A percentile compares a stretch with the other conserved stretches of the same genome.
Evolutionary conservation across 1,284 basidiomycete genomes (phyloP).

Genomic region (Puccinia novopanici): DNA sequence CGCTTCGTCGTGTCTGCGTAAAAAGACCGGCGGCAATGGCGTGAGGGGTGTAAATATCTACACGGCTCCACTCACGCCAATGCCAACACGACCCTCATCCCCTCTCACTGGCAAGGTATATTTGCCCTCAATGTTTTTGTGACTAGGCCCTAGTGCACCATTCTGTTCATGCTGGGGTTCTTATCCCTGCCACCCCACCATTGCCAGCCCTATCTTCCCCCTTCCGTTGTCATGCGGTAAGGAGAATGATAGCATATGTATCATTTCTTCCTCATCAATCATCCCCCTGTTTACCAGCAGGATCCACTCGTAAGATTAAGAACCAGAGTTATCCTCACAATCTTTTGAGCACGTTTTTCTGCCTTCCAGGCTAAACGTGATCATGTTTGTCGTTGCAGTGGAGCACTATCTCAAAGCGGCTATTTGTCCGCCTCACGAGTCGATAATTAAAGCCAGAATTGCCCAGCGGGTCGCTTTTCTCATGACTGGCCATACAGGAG

Average conservation of each 20-base stretch:
- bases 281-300: neutral
- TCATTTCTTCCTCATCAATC: neutral
- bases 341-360: neutral
- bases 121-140: neutral
- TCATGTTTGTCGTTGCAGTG: neutral
- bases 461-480: neutral
- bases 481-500: neutral
- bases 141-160: neutral
- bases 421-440: neutral
- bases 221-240: neutral
- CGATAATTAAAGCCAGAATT: neutral
- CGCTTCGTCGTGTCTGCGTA: constrained; percentile 1
- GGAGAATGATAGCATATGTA: neutral
- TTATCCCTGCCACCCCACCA: neutral
- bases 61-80: neutral
- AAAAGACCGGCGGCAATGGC: neutral
- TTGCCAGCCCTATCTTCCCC: neutral
- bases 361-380: neutral
- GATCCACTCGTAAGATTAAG: neutral
- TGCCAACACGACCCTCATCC: neutral
- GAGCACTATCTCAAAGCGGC: neutral
- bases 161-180: neutral
- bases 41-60: neutral
- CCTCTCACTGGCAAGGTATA: neutral
- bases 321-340: neutral